A percentile compares a stretch with the other conserved stretches of the same genome.
Evolutionary conservation across 305 asterid species (phyloP).

Genomic region (Fraxinus xanthoxyloides): DNA sequence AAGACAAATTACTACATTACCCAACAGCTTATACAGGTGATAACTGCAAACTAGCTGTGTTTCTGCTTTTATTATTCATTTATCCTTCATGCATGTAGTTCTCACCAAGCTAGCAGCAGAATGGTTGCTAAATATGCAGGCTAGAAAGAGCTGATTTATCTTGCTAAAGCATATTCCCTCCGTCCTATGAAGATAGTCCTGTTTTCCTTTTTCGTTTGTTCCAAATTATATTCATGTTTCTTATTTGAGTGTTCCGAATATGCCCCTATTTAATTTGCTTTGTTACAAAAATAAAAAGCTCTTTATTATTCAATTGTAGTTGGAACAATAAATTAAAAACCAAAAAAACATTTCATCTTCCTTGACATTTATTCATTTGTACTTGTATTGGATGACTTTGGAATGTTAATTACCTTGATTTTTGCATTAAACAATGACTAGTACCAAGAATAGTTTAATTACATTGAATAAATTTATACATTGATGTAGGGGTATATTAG

Average conservation of each 20-base stretch:
- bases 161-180: not conserved
- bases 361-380: no score
- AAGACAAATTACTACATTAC: constrained; percentile 79
- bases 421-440: no score
- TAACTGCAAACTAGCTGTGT: constrained; percentile 13
- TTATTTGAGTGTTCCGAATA: no score
- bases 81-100: not conserved
- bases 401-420: no score
- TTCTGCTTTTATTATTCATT: not conserved
- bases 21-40: constrained; percentile 91
- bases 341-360: no score
- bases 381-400: no score
- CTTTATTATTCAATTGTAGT: no score
- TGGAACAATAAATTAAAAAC: no score
- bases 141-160: not conserved
- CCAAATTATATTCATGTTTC: not conserved
- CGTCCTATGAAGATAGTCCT: not conserved
- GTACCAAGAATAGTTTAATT: no score
- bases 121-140: not conserved
- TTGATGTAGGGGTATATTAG: not conserved
- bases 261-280: no score
- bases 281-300: no score
- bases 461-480: not conserved
- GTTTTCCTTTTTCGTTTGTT: not conserved
- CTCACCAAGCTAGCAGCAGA: not conserved